Evolutionary conservation across 2,329 filamentous ascomycete species (phyloP).

Genomic region (Calonectria henricotiae): DNA sequence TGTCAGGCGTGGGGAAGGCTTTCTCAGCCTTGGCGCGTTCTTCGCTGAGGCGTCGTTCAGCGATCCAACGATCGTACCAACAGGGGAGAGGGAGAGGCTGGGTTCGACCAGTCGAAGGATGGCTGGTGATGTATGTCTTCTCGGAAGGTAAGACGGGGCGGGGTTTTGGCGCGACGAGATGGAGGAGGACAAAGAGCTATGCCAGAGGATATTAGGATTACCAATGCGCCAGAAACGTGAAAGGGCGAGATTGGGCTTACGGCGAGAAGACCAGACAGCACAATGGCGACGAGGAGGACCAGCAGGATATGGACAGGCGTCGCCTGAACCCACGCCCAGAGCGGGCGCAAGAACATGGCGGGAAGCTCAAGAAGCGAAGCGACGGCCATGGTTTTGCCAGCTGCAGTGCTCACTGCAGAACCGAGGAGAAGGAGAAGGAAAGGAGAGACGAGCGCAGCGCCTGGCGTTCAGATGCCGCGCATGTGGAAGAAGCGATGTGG

Average conservation of each 20-base stretch:
- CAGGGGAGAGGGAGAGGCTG: constrained; percentile 77
- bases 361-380: constrained; percentile 54
- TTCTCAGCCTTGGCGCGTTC: constrained; percentile 57
- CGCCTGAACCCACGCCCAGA: constrained; percentile 58
- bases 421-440: constrained; percentile 29
- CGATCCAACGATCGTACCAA: constrained; percentile 87
- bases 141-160: constrained; percentile 83
- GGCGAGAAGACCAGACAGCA: constrained; percentile 57
- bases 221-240: constrained; percentile 5
- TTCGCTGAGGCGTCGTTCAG: constrained; percentile 71
- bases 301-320: constrained; percentile 61
- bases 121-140: constrained; percentile 86
- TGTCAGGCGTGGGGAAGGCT: constrained; percentile 63
- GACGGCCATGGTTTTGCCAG: constrained; percentile 42
- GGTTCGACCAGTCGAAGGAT: constrained; percentile 67
- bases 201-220: constrained; percentile 36
- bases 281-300: constrained; percentile 56
- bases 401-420: constrained; percentile 38
- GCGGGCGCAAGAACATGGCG: constrained; percentile 55
- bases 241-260: constrained; percentile 54
- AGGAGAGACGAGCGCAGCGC: constrained; percentile 14
- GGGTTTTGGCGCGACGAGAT: constrained; percentile 85
- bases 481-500: constrained; percentile 25
- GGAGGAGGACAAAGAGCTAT: constrained; percentile 77
- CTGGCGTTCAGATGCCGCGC: constrained; percentile 9